Percentiles rank a stretch among this genome's conserved stretches.
These are phyloP conservation scores for Rubroshorea leprosula DNA, from an alignment of 345 rosid genomes.

Conservation along the genomic window DNA sequence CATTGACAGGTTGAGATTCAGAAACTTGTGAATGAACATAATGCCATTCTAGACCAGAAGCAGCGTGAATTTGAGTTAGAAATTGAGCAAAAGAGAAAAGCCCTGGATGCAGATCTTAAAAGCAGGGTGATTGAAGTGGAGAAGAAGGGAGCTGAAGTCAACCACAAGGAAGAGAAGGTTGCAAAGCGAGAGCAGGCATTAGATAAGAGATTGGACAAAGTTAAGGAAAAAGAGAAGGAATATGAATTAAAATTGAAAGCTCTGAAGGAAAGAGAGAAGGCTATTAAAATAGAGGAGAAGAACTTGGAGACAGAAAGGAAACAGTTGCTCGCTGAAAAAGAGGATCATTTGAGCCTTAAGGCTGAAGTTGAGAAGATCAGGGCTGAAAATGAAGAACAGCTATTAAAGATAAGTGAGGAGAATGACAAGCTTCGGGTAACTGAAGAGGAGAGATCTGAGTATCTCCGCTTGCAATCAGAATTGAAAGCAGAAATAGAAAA, in stretches of 20 bases:
- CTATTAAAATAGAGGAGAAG: constrained; percentile 52
- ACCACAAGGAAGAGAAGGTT: constrained; percentile 79
- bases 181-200: constrained; percentile 67
- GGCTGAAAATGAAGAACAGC: constrained; percentile 55
- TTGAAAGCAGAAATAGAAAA: constrained; percentile 70
- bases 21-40: constrained; percentile 73
- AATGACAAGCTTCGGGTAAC: constrained; percentile 53
- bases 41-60: constrained; percentile 59
- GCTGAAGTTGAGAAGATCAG: constrained; percentile 62
- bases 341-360: constrained; percentile 44
- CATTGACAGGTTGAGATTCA: constrained; percentile 62
- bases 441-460: constrained; percentile 76
- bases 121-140: constrained; percentile 62
- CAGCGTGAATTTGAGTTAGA: constrained; percentile 71
- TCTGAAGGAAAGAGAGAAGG: constrained; percentile 67
- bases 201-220: constrained; percentile 66
- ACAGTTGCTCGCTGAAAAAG: constrained; percentile 46
- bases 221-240: constrained; percentile 72
- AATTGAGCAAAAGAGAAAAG: constrained; percentile 69
- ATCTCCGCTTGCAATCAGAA: constrained; percentile 66
- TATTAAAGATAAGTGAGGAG: constrained; percentile 54
- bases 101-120: constrained; percentile 61
- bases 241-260: constrained; percentile 52
- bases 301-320: constrained; percentile 55
- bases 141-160: constrained; percentile 78